Conservation (phyloP, 345 rosid genomes). For the Eucalyptus coolabah region DNA sequence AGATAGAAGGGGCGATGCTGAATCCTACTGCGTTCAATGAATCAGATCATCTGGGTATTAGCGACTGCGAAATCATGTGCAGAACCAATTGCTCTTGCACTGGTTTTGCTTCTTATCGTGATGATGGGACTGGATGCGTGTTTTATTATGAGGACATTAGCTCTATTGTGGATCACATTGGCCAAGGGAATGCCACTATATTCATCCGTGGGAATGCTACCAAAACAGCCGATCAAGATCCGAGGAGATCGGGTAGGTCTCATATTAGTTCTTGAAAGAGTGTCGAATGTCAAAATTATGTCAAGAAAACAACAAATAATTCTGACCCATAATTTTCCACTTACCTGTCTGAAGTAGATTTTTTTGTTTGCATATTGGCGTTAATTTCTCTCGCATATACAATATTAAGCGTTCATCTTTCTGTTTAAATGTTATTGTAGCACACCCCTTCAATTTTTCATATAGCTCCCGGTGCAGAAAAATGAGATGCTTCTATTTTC, state of each 20-base stretch:
- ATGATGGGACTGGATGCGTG: not conserved
- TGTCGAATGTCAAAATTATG: not conserved
- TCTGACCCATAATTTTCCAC: not conserved
- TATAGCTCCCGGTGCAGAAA: not conserved
- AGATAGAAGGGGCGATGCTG: not conserved
- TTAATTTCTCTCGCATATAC: not conserved
- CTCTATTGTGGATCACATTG: not conserved
- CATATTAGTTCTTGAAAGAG: not conserved
- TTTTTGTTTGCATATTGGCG: not conserved
- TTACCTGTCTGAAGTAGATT: not conserved
- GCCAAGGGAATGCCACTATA: not conserved
- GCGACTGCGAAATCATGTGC: constrained; percentile 1
- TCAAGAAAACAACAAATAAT: not conserved
- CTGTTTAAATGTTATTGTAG: not conserved
- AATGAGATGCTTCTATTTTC: not conserved
- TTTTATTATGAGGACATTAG: not conserved
- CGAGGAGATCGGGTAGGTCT: not conserved
- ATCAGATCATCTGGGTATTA: not conserved
- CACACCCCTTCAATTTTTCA: not conserved
- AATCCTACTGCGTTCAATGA: not conserved
- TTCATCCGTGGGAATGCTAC: not conserved
- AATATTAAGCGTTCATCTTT: not conserved
- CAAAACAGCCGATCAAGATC: not conserved
- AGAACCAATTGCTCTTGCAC: not conserved
- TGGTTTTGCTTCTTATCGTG: not conserved